Percentiles rank a stretch among this genome's conserved stretches.
These are phyloP conservation scores for Daedalea quercina DNA, from an alignment of 768 basidiomycete species.

Conservation along the genomic window DNA sequence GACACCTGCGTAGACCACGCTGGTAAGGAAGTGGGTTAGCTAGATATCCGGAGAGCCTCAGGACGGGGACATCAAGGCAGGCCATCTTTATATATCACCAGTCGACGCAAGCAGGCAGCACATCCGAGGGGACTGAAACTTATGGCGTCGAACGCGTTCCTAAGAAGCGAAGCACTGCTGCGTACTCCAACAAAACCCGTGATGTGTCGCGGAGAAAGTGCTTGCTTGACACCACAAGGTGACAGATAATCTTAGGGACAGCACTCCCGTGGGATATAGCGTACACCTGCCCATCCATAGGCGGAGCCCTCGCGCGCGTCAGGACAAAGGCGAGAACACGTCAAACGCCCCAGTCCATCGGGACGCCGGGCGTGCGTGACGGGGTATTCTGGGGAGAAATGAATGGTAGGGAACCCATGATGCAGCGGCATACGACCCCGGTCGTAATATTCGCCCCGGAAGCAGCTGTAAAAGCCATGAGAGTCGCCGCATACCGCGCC, in stretches of 20 bases:
- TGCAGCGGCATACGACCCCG: neutral
- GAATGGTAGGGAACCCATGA: neutral
- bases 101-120: neutral
- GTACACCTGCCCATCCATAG: neutral
- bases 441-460: no score
- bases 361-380: neutral
- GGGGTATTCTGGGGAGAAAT: neutral
- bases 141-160: neutral
- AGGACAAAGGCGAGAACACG: neutral
- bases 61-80: neutral
- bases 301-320: neutral
- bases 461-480: neutral
- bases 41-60: neutral
- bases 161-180: neutral
- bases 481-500: neutral
- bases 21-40: neutral
- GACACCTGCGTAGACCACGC: neutral
- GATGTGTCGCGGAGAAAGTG: slow-evolving; percentile 5
- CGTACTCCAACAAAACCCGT: slow-evolving; percentile 3
- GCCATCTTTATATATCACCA: neutral
- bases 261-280: neutral
- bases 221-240: neutral
- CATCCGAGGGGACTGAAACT: neutral
- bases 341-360: neutral
- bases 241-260: neutral